Conservation (phyloP, 2,329 filamentous ascomycete species). For the Torrubiella hemipterigena region DNA sequence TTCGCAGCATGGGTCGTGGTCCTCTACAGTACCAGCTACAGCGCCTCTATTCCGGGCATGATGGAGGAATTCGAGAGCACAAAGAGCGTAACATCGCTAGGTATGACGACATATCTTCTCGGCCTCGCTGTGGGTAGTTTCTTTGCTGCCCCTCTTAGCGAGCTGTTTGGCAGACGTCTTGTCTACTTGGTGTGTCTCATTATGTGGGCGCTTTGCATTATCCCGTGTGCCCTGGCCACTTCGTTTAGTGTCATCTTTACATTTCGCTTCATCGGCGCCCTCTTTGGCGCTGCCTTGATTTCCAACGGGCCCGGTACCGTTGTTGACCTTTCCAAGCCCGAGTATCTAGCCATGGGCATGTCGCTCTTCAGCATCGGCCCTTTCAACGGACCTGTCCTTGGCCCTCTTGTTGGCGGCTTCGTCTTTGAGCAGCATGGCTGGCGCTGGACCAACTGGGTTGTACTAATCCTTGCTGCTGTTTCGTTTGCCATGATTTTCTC, state of each 20-base stretch:
- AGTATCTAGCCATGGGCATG: constrained; percentile 72
- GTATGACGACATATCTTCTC: constrained; percentile 66
- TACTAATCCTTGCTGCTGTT: constrained; percentile 53
- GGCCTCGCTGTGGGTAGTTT: constrained; percentile 63
- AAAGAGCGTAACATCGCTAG: constrained; percentile 55
- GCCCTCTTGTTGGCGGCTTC: constrained; percentile 56
- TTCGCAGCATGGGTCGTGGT: constrained; percentile 42
- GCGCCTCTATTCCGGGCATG: constrained; percentile 58
- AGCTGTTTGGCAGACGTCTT: constrained; percentile 55
- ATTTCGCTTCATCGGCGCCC: constrained; percentile 52
- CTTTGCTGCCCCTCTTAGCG: constrained; percentile 61
- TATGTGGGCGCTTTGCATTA: constrained; percentile 54
- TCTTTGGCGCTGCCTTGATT: constrained; percentile 65
- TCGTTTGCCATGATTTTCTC: constrained; percentile 43
- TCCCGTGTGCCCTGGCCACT: constrained; percentile 59
- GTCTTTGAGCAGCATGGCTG: constrained; percentile 56
- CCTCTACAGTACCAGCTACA: constrained; percentile 69
- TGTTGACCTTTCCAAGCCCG: constrained; percentile 69
- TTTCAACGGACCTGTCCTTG: constrained; percentile 55
- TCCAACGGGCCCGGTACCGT: constrained; percentile 74
- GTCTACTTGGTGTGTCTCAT: constrained; percentile 57
- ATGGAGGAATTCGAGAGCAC: constrained; percentile 50
- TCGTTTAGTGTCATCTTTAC: constrained; percentile 59
- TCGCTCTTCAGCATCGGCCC: constrained; percentile 76
- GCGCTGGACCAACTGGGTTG: constrained; percentile 72